phyloP scores from a whole-genome alignment of 108 stramenopile species.

The Nannochloropsis gaditana region DNA sequence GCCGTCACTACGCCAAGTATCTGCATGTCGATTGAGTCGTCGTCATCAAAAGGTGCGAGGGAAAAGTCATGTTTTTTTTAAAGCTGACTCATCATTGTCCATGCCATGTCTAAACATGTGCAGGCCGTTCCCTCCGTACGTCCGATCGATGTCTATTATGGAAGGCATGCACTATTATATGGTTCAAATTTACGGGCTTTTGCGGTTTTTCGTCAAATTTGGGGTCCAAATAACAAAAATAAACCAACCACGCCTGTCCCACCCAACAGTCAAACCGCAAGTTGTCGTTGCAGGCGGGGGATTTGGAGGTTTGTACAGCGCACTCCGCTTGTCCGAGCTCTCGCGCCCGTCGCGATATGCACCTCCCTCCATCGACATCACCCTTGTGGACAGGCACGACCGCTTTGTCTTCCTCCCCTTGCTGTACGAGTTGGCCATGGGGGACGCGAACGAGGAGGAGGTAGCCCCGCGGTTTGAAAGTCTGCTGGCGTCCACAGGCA shows the following conservation, averaged over 20 bases:
- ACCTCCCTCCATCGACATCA: constrained; percentile 52
- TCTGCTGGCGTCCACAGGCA: constrained; percentile 37
- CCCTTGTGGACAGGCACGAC: constrained; percentile 68
- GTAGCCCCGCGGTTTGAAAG: constrained; percentile 47
- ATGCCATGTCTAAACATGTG: no score
- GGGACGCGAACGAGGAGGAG: constrained; percentile 42
- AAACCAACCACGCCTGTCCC: neutral
- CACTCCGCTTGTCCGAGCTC: constrained; percentile 39
- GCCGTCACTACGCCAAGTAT: neutral
- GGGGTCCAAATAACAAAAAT: no score
- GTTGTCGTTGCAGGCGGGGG: constrained; percentile 30
- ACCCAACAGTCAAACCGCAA: neutral
- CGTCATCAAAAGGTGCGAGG: neutral
- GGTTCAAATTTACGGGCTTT: no score
- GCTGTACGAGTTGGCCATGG: constrained; percentile 68
- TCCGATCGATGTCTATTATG: no score
- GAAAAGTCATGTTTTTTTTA: neutral
- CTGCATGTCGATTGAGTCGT: neutral
- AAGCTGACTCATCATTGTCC: neutral
- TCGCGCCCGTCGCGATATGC: constrained; percentile 28
- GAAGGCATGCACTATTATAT: no score
- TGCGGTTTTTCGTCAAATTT: no score
- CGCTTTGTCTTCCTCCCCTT: constrained; percentile 77
- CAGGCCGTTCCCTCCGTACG: no score
- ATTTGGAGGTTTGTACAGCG: constrained; percentile 47